A percentile compares a stretch with the other conserved stretches of the same genome.
Conservation (phyloP, 495 filamentous ascomycete species). For the Daldinia concentrica region DNA sequence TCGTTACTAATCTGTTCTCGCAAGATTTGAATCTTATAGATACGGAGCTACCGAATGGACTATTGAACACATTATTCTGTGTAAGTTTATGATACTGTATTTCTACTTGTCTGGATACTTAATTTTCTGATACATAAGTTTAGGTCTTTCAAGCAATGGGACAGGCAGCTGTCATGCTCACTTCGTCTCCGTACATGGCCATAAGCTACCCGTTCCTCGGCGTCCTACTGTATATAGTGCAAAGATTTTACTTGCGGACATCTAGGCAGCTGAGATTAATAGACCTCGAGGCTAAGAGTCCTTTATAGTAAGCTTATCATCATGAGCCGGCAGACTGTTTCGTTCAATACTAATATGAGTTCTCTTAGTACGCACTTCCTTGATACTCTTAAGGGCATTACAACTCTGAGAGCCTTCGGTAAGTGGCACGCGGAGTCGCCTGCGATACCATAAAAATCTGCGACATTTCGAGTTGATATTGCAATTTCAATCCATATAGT, state of each 20-base stretch:
- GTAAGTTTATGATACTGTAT: neutral
- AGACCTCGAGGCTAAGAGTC: neutral
- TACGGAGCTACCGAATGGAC: neutral
- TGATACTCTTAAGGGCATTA: neutral
- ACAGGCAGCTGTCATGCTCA: neutral
- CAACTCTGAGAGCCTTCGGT: neutral
- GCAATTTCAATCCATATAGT: neutral
- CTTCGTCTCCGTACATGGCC: constrained; percentile 47
- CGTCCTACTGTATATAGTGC: constrained; percentile 59
- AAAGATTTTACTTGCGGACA: constrained; percentile 69
- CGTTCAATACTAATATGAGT: neutral
- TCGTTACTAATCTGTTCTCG: neutral
- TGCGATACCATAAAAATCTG: neutral
- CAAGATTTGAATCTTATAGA: neutral
- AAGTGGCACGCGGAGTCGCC: neutral
- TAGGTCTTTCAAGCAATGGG: neutral
- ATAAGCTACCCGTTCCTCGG: constrained; percentile 39
- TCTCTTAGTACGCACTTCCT: neutral
- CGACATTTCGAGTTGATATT: neutral
- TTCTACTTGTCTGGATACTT: neutral
- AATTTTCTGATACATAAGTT: neutral
- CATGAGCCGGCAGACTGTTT: neutral
- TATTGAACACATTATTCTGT: neutral
- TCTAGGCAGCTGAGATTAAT: constrained; percentile 44
- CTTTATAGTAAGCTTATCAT: neutral